Conservation (phyloP, 306 rosid genomes). For the Vigna nakashimae region DNA sequence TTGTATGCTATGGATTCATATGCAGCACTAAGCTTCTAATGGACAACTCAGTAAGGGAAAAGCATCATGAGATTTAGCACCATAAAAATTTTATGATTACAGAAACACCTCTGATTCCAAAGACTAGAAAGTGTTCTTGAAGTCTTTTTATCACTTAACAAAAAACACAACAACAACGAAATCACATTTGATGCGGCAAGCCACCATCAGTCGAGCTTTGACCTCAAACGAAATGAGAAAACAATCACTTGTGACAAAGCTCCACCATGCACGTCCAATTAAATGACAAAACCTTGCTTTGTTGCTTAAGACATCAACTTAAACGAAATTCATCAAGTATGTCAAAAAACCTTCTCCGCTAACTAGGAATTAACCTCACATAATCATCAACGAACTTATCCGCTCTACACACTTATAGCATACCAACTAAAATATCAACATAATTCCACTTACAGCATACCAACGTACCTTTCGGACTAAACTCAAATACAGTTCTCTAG, state of each 20-base stretch:
- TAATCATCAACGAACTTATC: neutral
- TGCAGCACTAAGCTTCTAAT: neutral
- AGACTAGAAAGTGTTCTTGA: neutral
- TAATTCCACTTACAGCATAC: neutral
- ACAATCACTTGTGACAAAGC: slow-evolving; percentile 2
- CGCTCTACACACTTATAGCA: neutral
- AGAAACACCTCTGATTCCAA: neutral
- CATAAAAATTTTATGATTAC: neutral
- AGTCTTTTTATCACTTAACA: too few species aligned
- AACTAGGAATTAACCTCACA: neutral
- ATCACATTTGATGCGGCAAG: slow-evolving; percentile 16
- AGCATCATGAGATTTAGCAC: neutral
- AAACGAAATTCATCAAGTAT: slow-evolving; percentile 18
- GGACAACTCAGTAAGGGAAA: neutral
- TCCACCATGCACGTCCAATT: neutral
- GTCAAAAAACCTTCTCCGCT: slow-evolving; percentile 10
- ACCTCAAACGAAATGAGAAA: neutral
- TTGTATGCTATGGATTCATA: neutral
- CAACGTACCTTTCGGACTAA: too few species aligned
- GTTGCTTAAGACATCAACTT: neutral
- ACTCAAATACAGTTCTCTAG: too few species aligned
- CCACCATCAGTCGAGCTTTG: slow-evolving; percentile 10
- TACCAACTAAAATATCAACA: neutral
- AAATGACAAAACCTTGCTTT: neutral
- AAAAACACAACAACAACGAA: neutral